Percentiles rank a stretch among this genome's conserved stretches.
Conservation (phyloP, 1,284 basidiomycete species). For the Singerocomus inundabilis region DNA sequence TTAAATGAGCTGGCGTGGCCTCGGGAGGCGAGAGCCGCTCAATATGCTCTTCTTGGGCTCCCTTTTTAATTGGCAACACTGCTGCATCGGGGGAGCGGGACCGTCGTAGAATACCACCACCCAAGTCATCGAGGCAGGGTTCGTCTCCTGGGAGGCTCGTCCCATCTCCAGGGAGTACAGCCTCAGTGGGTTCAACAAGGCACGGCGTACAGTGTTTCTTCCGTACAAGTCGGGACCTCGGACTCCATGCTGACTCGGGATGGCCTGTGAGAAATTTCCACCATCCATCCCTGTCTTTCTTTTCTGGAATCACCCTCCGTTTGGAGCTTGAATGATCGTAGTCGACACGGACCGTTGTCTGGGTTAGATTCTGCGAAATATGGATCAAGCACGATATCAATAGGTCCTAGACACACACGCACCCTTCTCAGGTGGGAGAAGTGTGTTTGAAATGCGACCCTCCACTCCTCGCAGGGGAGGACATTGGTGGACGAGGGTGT, state of each 20-base stretch:
- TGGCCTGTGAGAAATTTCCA: constrained; percentile 73
- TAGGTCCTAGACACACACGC: constrained; percentile 5
- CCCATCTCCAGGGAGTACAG: constrained; percentile 9
- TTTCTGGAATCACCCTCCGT: constrained; percentile 57
- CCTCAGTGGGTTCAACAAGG: constrained; percentile 32
- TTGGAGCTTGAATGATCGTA: constrained; percentile 27
- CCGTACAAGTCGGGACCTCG: constrained; percentile 27
- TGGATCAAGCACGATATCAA: constrained; percentile 10
- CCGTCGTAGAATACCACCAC: background rate
- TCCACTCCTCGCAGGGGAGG: constrained; percentile 68
- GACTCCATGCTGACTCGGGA: constrained; percentile 66
- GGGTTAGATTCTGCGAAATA: constrained; percentile 54
- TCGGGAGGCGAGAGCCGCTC: constrained; percentile 17
- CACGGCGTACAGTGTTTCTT: constrained; percentile 22
- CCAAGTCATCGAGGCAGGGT: background rate
- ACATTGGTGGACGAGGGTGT: constrained; percentile 13
- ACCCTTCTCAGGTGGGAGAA: constrained; percentile 69
- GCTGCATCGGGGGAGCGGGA: background rate
- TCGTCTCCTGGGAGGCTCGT: constrained; percentile 4
- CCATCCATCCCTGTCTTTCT: constrained; percentile 69
- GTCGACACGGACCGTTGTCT: constrained; percentile 55
- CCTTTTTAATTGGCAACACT: background rate
- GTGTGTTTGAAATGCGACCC: constrained; percentile 48
- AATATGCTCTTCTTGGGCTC: background rate
- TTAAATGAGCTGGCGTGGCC: constrained; percentile 51